Evolutionary conservation across 805 yeast species (phyloP).

Genomic region (Myxozyma lipomycoides): DNA sequence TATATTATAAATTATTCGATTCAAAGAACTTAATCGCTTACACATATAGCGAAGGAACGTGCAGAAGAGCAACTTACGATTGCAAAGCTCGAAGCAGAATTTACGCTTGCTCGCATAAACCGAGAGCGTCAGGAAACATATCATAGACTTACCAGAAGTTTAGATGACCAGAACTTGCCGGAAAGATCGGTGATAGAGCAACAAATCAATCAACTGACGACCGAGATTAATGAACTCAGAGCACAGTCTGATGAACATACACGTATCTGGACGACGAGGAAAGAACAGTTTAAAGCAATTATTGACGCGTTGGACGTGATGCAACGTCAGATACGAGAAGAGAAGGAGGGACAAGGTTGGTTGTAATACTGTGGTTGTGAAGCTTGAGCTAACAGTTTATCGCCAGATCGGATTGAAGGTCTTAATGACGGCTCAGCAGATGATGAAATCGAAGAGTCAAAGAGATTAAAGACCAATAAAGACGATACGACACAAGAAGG

Average conservation of each 20-base stretch:
- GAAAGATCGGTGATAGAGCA: constrained; percentile 28
- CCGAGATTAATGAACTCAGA: constrained; percentile 32
- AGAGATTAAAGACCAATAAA: neutral
- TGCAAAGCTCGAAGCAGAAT: constrained; percentile 11
- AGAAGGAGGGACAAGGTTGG: constrained; percentile 22
- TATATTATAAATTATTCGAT: constrained; percentile 16
- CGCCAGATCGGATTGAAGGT: constrained; percentile 18
- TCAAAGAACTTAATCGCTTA: constrained; percentile 1
- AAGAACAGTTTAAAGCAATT: constrained; percentile 28
- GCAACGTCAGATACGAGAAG: constrained; percentile 26
- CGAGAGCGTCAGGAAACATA: constrained; percentile 31
- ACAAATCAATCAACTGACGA: constrained; percentile 24
- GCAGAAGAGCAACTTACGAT: constrained; percentile 3
- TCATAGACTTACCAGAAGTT: constrained; percentile 21
- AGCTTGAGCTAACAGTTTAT: neutral
- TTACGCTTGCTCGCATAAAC: constrained; percentile 22
- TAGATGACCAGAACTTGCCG: constrained; percentile 5
- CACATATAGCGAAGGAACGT: neutral
- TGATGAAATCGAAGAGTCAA: constrained; percentile 10
- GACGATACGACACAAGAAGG: neutral
- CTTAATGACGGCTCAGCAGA: constrained; percentile 16
- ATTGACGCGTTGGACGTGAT: constrained; percentile 26
- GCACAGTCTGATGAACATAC: constrained; percentile 19
- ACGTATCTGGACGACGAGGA: constrained; percentile 28
- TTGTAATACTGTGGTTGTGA: neutral